phyloP scores from a whole-genome alignment of 2,329 filamentous ascomycete species.

The Pyrenophora teres region DNA sequence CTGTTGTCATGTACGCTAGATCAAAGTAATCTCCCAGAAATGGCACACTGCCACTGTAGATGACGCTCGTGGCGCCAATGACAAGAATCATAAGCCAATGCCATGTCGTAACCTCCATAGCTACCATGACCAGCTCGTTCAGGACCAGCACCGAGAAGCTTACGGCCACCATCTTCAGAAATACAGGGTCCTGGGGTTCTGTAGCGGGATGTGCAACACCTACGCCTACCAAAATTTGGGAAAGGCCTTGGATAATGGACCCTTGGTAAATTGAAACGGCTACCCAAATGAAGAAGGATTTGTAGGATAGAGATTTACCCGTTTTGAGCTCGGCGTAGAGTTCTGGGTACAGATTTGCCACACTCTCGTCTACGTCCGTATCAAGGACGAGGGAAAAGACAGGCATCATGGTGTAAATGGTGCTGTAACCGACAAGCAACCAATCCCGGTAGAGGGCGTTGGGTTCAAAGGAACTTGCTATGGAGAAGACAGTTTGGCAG shows the following conservation, averaged over 20 bases:
- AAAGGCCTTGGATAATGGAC: constrained; percentile 90
- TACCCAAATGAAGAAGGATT: constrained; percentile 97
- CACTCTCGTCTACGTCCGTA: constrained; percentile 89
- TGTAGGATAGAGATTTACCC: constrained; percentile 84
- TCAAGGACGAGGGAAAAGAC: constrained; percentile 94
- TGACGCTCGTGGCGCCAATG: constrained; percentile 77
- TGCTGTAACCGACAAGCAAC: constrained; percentile 95
- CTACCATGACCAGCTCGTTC: constrained; percentile 97
- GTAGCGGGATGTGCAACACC: constrained; percentile 15
- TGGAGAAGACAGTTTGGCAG: constrained; percentile 96
- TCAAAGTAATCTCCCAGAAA: constrained; percentile 92
- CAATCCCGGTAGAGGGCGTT: constrained; percentile 93
- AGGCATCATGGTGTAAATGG: constrained; percentile 89
- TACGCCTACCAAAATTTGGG: constrained; percentile 82
- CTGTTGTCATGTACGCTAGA: constrained; percentile 73
- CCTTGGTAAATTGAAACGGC: constrained; percentile 94
- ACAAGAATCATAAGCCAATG: constrained; percentile 87
- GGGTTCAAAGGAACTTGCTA: constrained; percentile 88
- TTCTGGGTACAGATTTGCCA: constrained; percentile 94
- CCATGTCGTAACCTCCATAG: constrained; percentile 95
- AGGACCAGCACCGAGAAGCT: constrained; percentile 90
- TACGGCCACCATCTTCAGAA: constrained; percentile 76
- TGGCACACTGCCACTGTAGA: constrained; percentile 83
- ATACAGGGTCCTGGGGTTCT: constrained; percentile 13
- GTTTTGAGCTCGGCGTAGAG: constrained; percentile 96